Conservation (phyloP, 1,139 yeast genomes). For the Debaryomyces udenii region DNA sequence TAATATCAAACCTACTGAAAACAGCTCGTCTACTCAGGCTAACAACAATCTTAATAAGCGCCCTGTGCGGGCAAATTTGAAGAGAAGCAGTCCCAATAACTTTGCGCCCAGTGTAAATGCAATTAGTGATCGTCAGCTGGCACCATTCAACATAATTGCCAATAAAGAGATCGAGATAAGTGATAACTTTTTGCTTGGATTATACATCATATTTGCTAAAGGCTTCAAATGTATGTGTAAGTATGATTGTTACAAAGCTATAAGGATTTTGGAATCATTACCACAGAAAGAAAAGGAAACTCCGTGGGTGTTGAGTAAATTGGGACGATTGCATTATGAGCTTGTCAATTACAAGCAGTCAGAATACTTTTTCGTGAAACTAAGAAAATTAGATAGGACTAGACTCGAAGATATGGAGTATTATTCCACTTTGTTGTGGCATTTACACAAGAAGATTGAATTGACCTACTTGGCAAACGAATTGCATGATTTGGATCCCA, state of each 20-base stretch:
- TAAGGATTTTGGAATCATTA: constrained; percentile 63
- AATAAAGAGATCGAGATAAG: constrained; percentile 41
- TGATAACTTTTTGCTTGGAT: constrained; percentile 48
- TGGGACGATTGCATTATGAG: constrained; percentile 85
- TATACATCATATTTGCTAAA: constrained; percentile 66
- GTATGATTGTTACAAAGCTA: constrained; percentile 82
- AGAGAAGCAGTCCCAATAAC: constrained; percentile 31
- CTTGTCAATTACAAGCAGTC: constrained; percentile 83
- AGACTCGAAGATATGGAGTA: constrained; percentile 88
- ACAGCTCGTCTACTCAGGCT: constrained; percentile 10
- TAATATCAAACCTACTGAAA: constrained; percentile 13
- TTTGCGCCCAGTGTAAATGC: constrained; percentile 13
- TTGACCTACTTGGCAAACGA: constrained; percentile 83
- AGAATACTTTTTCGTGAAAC: constrained; percentile 59
- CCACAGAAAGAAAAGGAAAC: constrained; percentile 69
- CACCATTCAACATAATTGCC: constrained; percentile 17
- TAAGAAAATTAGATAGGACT: constrained; percentile 76
- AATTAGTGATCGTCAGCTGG: constrained; percentile 10
- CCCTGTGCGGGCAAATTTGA: constrained; percentile 24
- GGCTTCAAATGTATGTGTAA: constrained; percentile 65
- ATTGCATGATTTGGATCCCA: constrained; percentile 64
- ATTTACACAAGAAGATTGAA: constrained; percentile 79
- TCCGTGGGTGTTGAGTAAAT: constrained; percentile 83
- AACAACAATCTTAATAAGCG: constrained; percentile 16
- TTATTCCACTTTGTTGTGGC: constrained; percentile 92